Evolutionary conservation across 139 green algal species (phyloP).

Genomic region (Chlorella sp.): DNA sequence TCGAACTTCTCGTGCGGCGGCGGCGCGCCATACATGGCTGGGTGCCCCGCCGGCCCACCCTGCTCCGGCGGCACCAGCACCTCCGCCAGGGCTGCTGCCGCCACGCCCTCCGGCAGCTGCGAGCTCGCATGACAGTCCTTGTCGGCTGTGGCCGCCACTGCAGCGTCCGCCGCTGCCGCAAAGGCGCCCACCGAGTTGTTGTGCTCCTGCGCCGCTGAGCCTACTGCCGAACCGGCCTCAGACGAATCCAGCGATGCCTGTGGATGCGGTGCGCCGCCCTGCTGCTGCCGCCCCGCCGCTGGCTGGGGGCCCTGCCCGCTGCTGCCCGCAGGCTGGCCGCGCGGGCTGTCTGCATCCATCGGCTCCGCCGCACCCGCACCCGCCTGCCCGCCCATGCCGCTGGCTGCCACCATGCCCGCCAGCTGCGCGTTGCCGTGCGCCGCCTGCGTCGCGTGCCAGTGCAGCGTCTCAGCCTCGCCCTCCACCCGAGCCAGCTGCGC

Average conservation of each 20-base stretch:
- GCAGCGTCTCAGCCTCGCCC: background rate
- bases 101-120: too few species aligned
- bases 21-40: background rate
- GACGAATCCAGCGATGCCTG: background rate
- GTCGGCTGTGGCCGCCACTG: background rate
- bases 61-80: background rate
- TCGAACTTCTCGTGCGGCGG: slow-evolving; percentile 1
- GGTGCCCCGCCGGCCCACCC: too few species aligned
- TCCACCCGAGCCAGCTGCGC: slow-evolving; percentile 11
- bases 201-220: background rate
- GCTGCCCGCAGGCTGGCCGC: background rate
- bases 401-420: background rate
- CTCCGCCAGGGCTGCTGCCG: background rate
- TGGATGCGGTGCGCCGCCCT: background rate
- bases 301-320: background rate
- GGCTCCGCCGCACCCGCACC: background rate
- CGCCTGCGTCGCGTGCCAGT: background rate
- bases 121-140: too few species aligned
- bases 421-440: background rate
- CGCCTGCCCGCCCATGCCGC: background rate
- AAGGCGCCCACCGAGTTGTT: background rate
- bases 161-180: background rate
- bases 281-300: background rate
- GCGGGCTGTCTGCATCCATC: background rate
- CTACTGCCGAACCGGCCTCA: background rate